Base-by-base conservation (phyloP, 2,329 filamentous ascomycete species). In the Endocalyx cinctus region DNA sequence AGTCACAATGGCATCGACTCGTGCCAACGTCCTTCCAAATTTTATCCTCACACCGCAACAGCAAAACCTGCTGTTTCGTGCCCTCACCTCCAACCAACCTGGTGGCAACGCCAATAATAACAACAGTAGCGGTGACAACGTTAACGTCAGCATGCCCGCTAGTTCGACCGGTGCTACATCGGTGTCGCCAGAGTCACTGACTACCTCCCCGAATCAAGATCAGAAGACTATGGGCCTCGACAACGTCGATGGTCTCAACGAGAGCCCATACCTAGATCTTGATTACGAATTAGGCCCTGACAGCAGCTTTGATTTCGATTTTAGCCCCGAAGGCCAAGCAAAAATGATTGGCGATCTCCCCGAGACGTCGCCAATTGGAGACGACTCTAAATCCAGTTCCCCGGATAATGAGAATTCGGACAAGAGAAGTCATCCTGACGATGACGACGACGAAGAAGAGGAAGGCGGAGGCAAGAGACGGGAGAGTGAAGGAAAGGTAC, bases 191-290 rank as follows among this genome's bases (percentile, higher is more conserved):
- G 55, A 56, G 34, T 61, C 74, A 32, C 58, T 76, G 42, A 67
- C 70, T 40, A 63, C 63, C 33, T 74, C 72, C 10, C 69, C 72
- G 12, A 46, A 57, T 29, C 63, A 67, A 45, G 53, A 51, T 17
- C 59, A 60, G 47, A 66, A 37, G 54, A 61, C 37, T 60, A 63
- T 62, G 25, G 33, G 32, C 13, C 62, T 66, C 3, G 65, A 69
- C 20, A 60, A 61, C 17, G 57, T 77, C 28, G 53, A 49, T 35
- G 72, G 67, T 43, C 74, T 78, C 27, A 78, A 87, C 19, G 84
- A 88, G 30, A 92, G 84, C 43, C 87, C 89, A 0, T 89, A 82
- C 52, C 70, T 94, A 37, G 87, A 95, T 44, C 92, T 88, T 50
- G 80, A 84, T 46, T 82, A 84, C 45, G 81, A 85, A 29, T 79